Evolutionary conservation across 1,284 basidiomycete genomes (phyloP).

Genomic region (Irpex lacteus): DNA sequence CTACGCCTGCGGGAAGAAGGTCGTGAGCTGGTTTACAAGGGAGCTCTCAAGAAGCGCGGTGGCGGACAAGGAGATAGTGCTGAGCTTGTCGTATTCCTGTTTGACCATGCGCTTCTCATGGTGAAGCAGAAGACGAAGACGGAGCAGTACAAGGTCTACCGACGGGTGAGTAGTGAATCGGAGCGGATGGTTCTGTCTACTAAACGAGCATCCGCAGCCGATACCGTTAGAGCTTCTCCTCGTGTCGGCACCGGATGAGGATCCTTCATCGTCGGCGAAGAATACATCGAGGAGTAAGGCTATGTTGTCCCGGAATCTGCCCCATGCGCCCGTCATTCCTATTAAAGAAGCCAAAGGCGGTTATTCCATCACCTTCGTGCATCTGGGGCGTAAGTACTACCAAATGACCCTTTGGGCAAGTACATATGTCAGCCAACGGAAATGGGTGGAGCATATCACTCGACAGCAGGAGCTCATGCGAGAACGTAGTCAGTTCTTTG

Average conservation of each 20-base stretch:
- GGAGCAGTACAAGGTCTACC: conserved; percentile 93
- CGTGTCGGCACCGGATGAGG: conserved; percentile 80
- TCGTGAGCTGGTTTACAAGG: conserved; percentile 92
- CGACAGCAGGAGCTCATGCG: conserved; percentile 87
- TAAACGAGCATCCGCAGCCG: conserved; percentile 51
- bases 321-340: conserved; percentile 33
- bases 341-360: conserved; percentile 77
- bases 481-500: conserved; percentile 86
- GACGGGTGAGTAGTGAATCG: conserved; percentile 60
- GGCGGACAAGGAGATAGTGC: conserved; percentile 74
- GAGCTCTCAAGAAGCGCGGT: conserved; percentile 89
- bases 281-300: conserved; percentile 23
- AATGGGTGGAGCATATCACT: conserved; percentile 93
- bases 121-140: conserved; percentile 93
- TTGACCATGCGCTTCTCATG: conserved; percentile 96
- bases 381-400: conserved; percentile 93
- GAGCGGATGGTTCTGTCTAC: conserved; percentile 1
- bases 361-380: conserved; percentile 90
- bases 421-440: conserved; percentile 82
- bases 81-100: conserved; percentile 92
- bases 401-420: conserved; percentile 92
- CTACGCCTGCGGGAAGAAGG: conserved; percentile 84
- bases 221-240: conserved; percentile 94
- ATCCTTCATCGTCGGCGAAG: conserved; percentile 19
- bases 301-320: conserved; percentile 29